Base-by-base conservation (phyloP, 768 basidiomycete species). In the Phlegmacium glaucopus region DNA sequence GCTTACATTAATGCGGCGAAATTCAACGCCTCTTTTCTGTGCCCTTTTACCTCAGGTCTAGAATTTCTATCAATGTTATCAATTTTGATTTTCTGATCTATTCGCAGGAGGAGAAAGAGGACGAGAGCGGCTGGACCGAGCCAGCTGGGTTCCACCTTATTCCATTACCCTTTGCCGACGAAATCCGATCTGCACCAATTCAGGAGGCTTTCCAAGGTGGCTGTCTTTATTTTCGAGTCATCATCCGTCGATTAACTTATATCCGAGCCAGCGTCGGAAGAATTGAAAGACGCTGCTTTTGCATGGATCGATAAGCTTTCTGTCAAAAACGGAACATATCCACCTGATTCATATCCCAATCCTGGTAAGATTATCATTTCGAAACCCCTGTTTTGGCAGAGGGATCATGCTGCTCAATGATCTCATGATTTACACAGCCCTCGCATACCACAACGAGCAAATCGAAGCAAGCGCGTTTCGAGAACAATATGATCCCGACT, bases 141-240 rank as follows among this genome's bases (percentile, higher is more conserved):
- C 91, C 96, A 28, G 82, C 90, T 1, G 96, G 96, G 5, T 88
- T 98, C 58, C 94, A 98, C 64, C 72, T 98, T 42, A 86, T 97
- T 48, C 87, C 87, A 12, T 64, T 97, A n/a, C 94, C 95, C 1
- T 99, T 89, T 62, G 87, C 90, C 4, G 96, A 99, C 61, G 96
- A 99, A 57, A 87, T 98, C 41, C 82, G 96, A 40, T 74, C 76
- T 15, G 87, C 88, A 6, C 84, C 87, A 2, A 66, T 93, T 9
- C 79, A 83, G 15, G 73, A 80, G 45, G 83, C 75, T 6, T 71
- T 76, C 54, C 75, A 77, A 73, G 86, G 92, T 83, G n/a, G 66
- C 65, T 51, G 13, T 39, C 38, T 48, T 22, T n/a, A n/a, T 49
- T 44, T 43, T 26, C 34, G 32, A 42, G 30, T 27, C 18, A 16